A percentile compares a stretch with the other conserved stretches of the same genome.
Evolutionary conservation across 495 filamentous ascomycete genomes (phyloP).

Genomic region (Neurospora tetraspora): DNA sequence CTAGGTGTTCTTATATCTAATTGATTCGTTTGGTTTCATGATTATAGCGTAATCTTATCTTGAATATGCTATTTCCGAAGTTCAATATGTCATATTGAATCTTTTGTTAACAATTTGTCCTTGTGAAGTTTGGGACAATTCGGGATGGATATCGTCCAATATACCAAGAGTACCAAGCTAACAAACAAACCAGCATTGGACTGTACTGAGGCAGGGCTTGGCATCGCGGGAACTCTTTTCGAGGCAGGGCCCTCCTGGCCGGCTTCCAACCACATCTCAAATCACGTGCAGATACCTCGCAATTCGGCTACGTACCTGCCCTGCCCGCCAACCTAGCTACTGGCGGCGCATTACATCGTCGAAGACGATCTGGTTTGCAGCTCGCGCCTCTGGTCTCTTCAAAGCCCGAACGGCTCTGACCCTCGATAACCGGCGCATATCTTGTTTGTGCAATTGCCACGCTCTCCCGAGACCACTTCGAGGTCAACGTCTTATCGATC

Average conservation of each 20-base stretch:
- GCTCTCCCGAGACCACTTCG: not conserved
- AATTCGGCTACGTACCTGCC: not conserved
- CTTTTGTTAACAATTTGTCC: too few species aligned
- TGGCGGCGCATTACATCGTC: not conserved
- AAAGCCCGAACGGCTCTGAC: not conserved
- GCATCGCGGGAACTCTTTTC: not conserved
- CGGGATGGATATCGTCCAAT: too few species aligned
- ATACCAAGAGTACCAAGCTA: too few species aligned
- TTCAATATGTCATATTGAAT: too few species aligned
- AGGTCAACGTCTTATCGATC: not conserved
- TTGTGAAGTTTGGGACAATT: too few species aligned
- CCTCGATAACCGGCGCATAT: not conserved
- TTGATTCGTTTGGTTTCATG: too few species aligned
- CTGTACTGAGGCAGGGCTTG: not conserved
- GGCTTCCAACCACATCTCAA: not conserved
- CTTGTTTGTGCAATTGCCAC: not conserved
- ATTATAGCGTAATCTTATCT: too few species aligned
- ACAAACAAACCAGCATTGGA: too few species aligned
- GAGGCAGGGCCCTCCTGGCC: not conserved
- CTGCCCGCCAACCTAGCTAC: not conserved
- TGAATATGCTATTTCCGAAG: too few species aligned
- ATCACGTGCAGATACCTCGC: not conserved
- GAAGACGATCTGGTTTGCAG: not conserved
- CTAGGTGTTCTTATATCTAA: too few species aligned
- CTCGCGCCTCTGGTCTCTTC: not conserved